These are phyloP conservation scores for Penicillium arizonense DNA, from an alignment of 495 filamentous ascomycete genomes.

Conservation along the genomic window DNA sequence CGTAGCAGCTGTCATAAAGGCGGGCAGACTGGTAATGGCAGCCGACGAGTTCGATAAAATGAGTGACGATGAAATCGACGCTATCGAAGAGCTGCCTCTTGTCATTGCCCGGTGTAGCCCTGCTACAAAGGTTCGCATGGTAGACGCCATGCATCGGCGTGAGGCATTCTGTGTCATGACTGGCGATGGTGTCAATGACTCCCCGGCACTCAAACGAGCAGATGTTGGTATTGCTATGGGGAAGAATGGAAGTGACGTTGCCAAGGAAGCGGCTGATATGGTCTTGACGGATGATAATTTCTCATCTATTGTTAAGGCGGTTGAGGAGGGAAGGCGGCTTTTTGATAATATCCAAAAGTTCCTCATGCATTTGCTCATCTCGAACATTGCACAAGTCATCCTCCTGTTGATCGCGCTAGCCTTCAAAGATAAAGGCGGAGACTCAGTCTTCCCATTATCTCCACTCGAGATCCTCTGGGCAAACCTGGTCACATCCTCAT, in stretches of 20 bases:
- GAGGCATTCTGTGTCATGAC: slow-evolving; percentile 68
- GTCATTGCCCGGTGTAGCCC: slow-evolving; percentile 72
- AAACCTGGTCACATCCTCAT: slow-evolving; percentile 73
- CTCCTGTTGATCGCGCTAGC: slow-evolving; percentile 68
- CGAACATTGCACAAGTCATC: slow-evolving; percentile 74
- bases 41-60: slow-evolving; percentile 62
- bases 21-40: slow-evolving; percentile 57
- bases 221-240: slow-evolving; percentile 90
- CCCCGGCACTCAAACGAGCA: slow-evolving; percentile 71
- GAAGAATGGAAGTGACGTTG: slow-evolving; percentile 80
- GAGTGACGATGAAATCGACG: slow-evolving; percentile 58
- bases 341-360: slow-evolving; percentile 87
- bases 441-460: slow-evolving; percentile 73
- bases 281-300: slow-evolving; percentile 90
- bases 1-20: slow-evolving; percentile 43
- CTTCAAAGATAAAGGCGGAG: slow-evolving; percentile 61
- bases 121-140: slow-evolving; percentile 68
- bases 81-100: slow-evolving; percentile 59
- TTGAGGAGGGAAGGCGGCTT: slow-evolving; percentile 69
- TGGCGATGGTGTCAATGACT: slow-evolving; percentile 85
- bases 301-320: slow-evolving; percentile 69
- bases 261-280: slow-evolving; percentile 84
- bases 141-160: slow-evolving; percentile 66
- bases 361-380: slow-evolving; percentile 67
- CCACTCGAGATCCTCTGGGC: slow-evolving; percentile 78